Evolutionary conservation across 495 filamentous ascomycete species (phyloP).

Genomic region (Pseudomonodictys pantanalensis): DNA sequence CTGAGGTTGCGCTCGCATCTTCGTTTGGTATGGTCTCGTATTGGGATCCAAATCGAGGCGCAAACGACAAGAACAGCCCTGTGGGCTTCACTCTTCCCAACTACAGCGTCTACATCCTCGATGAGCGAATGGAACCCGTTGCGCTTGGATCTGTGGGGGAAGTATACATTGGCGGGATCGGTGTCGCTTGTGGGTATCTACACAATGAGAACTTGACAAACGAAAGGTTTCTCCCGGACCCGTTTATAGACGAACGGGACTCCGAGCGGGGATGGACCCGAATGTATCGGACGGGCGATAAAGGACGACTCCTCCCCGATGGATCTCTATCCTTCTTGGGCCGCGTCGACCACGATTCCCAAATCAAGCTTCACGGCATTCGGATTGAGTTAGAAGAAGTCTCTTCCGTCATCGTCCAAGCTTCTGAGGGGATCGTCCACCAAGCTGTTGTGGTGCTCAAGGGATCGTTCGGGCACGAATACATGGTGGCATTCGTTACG

Average conservation of each 20-base stretch:
- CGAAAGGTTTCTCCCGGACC: background rate
- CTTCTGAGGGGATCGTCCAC: background rate
- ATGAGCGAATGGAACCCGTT: conserved; percentile 43
- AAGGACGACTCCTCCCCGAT: background rate
- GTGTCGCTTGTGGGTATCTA: conserved; percentile 42
- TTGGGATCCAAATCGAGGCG: background rate
- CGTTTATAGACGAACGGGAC: background rate
- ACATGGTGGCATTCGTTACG: background rate
- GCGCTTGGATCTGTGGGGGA: conserved; percentile 37
- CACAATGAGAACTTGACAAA: conserved; percentile 7
- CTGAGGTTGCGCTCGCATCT: background rate
- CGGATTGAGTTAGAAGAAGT: background rate
- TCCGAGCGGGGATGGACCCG: background rate
- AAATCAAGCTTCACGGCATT: background rate
- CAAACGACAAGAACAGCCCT: conserved; percentile 1
- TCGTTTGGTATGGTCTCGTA: conserved; percentile 14
- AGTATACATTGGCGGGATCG: conserved; percentile 43
- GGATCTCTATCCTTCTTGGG: background rate
- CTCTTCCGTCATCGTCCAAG: background rate
- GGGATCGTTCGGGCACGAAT: background rate
- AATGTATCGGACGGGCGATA: background rate
- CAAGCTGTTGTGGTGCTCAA: background rate
- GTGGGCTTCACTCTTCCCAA: conserved; percentile 32
- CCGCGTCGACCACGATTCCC: background rate
- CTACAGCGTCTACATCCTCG: conserved; percentile 47